A percentile compares a stretch with the other conserved stretches of the same genome.
These are phyloP conservation scores for Trapa incisa DNA, from an alignment of 345 rosid species.

Conservation along the genomic window DNA sequence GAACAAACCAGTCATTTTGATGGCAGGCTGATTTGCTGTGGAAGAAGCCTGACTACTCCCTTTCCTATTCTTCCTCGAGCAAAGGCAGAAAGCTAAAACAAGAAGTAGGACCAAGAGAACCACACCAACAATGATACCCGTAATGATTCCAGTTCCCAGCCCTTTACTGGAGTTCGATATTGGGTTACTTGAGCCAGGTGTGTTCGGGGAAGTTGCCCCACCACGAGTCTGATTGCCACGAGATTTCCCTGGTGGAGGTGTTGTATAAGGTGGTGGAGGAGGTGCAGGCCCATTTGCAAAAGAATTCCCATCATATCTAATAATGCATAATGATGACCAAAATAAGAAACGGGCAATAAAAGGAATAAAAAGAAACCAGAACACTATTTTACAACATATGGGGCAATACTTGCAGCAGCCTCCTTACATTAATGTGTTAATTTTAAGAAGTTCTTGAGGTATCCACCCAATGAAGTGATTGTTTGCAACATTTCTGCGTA, in stretches of 20 bases:
- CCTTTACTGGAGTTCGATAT: conserved; percentile 40
- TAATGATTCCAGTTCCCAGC: conserved; percentile 45
- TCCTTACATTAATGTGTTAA: conserved; percentile 61
- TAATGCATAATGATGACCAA: conserved; percentile 25
- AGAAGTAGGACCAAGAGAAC: conserved; percentile 35
- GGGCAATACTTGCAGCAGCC: not conserved
- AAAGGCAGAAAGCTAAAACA: conserved; percentile 39
- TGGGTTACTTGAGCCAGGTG: conserved; percentile 23
- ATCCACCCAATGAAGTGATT: conserved; percentile 87
- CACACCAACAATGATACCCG: conserved; percentile 58
- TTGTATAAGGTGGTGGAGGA: conserved; percentile 41
- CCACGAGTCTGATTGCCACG: conserved; percentile 29
- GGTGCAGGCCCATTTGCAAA: conserved; percentile 77
- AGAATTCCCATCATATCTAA: conserved; percentile 77
- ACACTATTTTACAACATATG: not conserved
- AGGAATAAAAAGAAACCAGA: not conserved
- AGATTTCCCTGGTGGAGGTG: conserved; percentile 54
- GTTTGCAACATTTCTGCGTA: conserved; percentile 80
- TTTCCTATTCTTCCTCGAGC: conserved; percentile 17
- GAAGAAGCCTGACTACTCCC: conserved; percentile 9
- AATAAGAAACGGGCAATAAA: conserved; percentile 2
- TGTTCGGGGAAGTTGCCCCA: conserved; percentile 23
- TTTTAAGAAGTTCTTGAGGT: conserved; percentile 58
- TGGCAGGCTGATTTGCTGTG: conserved; percentile 7
- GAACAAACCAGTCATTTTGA: conserved; percentile 11